Evolutionary conservation across 1,284 basidiomycete genomes (phyloP).

Genomic region (Xanthoconium separans): DNA sequence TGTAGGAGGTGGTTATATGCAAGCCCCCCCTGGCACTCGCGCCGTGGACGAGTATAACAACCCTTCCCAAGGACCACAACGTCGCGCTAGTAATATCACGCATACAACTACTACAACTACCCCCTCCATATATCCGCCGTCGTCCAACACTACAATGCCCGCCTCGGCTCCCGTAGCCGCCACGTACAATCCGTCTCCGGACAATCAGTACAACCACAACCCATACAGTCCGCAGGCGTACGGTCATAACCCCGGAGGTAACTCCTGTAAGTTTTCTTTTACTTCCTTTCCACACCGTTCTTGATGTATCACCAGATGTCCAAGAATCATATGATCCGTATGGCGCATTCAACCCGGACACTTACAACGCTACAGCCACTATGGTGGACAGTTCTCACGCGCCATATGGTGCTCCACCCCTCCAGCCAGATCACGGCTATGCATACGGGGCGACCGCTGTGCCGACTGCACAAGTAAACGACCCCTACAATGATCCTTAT

Average conservation of each 20-base stretch:
- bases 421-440: constrained; percentile 49
- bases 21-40: constrained; percentile 59
- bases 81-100: constrained; percentile 45
- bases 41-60: constrained; percentile 75
- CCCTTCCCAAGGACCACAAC: constrained; percentile 38
- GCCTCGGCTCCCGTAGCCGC: constrained; percentile 26
- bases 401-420: constrained; percentile 33
- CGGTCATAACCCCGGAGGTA: constrained; percentile 52
- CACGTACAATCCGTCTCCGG: constrained; percentile 22
- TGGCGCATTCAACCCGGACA: constrained; percentile 41
- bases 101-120: constrained; percentile 42
- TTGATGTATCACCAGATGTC: constrained; percentile 41
- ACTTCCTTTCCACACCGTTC: background rate
- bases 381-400: constrained; percentile 28
- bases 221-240: constrained; percentile 43
- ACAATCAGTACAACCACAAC: constrained; percentile 30
- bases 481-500: constrained; percentile 27
- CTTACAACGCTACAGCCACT: constrained; percentile 40
- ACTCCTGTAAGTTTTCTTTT: constrained; percentile 51
- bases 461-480: constrained; percentile 30
- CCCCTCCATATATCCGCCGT: constrained; percentile 41
- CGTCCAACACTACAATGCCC: constrained; percentile 20
- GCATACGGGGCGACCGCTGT: constrained; percentile 52
- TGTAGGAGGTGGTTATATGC: constrained; percentile 61
- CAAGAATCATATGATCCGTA: constrained; percentile 52